phyloP scores from a whole-genome alignment of 306 rosid genomes.

The Cucurbita maxima region DNA sequence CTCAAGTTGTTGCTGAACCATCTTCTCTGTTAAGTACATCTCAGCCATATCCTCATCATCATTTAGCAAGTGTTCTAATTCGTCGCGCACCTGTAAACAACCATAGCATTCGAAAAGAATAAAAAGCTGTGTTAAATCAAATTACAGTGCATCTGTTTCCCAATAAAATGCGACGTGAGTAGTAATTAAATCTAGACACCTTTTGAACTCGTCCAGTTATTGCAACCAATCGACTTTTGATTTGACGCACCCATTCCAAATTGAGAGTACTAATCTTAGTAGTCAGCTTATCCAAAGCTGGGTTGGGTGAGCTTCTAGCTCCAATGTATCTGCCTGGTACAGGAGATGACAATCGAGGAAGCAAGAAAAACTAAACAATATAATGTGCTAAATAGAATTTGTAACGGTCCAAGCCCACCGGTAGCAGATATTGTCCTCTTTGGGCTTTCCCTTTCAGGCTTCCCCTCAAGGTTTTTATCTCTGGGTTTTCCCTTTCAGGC shows the following conservation, averaged over 20 bases:
- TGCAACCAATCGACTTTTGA: conserved; percentile 93
- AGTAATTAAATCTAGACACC: conserved; percentile 20
- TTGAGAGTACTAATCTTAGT: conserved; percentile 93
- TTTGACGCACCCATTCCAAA: conserved; percentile 90
- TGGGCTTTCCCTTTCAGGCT: no score
- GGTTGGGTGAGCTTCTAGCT: conserved; percentile 94
- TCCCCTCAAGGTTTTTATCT: no score
- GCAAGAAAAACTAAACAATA: not conserved
- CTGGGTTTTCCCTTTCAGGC: no score
- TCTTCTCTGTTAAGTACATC: conserved; percentile 83
- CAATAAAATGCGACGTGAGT: not conserved
- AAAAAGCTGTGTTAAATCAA: not conserved
- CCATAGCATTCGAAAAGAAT: not conserved
- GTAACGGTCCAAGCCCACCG: no score
- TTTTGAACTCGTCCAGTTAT: conserved; percentile 94
- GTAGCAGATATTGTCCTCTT: no score
- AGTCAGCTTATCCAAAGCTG: conserved; percentile 89
- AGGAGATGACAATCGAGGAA: not conserved
- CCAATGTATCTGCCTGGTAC: conserved; percentile 62
- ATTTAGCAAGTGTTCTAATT: conserved; percentile 83
- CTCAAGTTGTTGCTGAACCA: conserved; percentile 42
- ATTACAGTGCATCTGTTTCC: no score
- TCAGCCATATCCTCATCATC: conserved; percentile 99
- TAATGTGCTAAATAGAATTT: not conserved
- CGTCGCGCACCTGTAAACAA: conserved; percentile 56